Base-by-base conservation (phyloP, 176 grass and related monocot species). In the Secale cereale region DNA sequence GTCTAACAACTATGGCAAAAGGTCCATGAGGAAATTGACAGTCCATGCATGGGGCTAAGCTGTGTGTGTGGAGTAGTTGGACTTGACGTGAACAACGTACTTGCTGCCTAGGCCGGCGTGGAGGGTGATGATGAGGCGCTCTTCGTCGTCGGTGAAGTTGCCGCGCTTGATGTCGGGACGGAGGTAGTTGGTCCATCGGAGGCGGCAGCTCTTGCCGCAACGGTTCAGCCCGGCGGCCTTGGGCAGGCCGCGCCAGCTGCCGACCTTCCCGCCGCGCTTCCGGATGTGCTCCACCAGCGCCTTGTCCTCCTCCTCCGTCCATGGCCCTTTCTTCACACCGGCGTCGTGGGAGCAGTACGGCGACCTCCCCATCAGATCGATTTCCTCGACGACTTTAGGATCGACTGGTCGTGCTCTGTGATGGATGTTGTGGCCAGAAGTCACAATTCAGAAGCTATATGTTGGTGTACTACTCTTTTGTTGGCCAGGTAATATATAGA, bases 201-300 rank as follows among this genome's bases (percentile, higher is more conserved):
- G 94, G 62, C 94, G 92, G 84, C 94, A 97, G 84, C 94, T 97
- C 90, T 97, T 97, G 13, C 94, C 88, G 81, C 94, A 97, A 8
- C 94, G 86, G 73, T 97, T 97, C 1, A 94, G 83, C 0, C 93
- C 93, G 9, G 93, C 85, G 13, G 72, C 77, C 80, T 80, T 92
- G 28, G 93, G 87, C 39, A 94, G 82, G 84, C 84, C 59, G 50
- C 90, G 86, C 93, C 93, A 94, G 79, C 86, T 92, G 30, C 90
- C 37, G n/a, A 86, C 70, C 48, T 84, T 76, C 1, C 85, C 81
- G 33, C 93, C 93, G 17, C 87, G 85, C 31, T 76, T 29, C 40
- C 86, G 67, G 56, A 92, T 90, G 85, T 90, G 67, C 70, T 81
- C 87, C 82, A 90, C 73, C 39, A 94, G 43, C 28, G 77, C 33